Evolutionary conservation across 192 early-diverging fungal species (phyloP).

Genomic region (Phlyctochytrium arcticum): DNA sequence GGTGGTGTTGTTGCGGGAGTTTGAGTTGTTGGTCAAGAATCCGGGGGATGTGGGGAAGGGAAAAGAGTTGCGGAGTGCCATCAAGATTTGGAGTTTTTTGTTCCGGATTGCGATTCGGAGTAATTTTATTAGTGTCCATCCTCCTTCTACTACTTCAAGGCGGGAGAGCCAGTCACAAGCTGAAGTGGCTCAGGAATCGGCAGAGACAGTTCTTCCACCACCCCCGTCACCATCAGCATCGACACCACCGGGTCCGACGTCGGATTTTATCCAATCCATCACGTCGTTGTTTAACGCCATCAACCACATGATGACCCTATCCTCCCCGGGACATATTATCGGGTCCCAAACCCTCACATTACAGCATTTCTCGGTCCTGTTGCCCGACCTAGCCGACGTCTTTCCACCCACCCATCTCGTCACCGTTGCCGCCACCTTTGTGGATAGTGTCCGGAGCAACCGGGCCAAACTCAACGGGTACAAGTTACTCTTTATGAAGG

Average conservation of each 20-base stretch:
- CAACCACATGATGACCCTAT: conserved; percentile 47
- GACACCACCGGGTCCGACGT: not conserved
- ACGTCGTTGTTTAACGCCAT: conserved; percentile 37
- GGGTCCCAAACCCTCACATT: conserved; percentile 57
- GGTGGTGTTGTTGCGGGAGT: conserved; percentile 25
- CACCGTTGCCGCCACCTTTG: conserved; percentile 28
- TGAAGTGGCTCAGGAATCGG: not conserved
- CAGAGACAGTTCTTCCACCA: not conserved
- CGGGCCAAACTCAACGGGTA: conserved; percentile 28
- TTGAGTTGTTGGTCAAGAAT: conserved; percentile 40
- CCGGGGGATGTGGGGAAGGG: conserved; percentile 30
- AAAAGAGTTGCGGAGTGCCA: conserved; percentile 45
- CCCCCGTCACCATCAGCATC: too few relatives aligned
- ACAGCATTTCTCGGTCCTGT: conserved; percentile 34
- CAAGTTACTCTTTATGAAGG: conserved; percentile 37
- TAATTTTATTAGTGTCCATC: conserved; percentile 16
- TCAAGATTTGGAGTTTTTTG: conserved; percentile 63
- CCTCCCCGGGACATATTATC: conserved; percentile 49
- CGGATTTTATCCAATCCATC: conserved; percentile 46
- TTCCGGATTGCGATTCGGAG: conserved; percentile 54
- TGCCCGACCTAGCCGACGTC: conserved; percentile 39
- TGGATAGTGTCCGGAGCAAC: conserved; percentile 26
- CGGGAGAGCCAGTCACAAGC: not conserved
- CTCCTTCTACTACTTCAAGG: not conserved
- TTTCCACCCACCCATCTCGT: conserved; percentile 25